phyloP scores from a whole-genome alignment of 2,329 filamentous ascomycete species.

The Chrysoporthe puriensis region DNA sequence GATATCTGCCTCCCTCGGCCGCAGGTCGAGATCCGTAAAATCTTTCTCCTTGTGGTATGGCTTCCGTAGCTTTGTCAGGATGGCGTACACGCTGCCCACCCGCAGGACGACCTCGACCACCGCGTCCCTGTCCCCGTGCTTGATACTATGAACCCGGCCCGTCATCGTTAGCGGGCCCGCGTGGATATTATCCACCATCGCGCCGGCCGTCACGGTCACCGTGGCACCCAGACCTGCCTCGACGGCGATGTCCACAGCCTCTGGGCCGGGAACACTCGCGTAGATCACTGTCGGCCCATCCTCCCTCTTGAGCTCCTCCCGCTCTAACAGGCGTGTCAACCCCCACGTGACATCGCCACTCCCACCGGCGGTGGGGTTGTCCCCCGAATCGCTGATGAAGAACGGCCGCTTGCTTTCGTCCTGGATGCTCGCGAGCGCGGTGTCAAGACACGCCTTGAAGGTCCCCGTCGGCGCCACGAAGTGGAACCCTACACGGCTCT shows the following conservation, averaged over 20 bases:
- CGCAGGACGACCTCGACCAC: slow-evolving; percentile 52
- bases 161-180: slow-evolving; percentile 54
- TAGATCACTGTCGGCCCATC: slow-evolving; percentile 52
- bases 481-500: slow-evolving; percentile 48
- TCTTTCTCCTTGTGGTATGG: slow-evolving; percentile 58
- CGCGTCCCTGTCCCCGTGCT: slow-evolving; percentile 53
- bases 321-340: slow-evolving; percentile 47
- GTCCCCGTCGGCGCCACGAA: slow-evolving; percentile 57
- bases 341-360: slow-evolving; percentile 59
- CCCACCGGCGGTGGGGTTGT: slow-evolving; percentile 59
- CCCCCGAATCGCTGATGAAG: slow-evolving; percentile 59
- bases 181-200: slow-evolving; percentile 52
- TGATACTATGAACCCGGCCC: slow-evolving; percentile 53
- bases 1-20: slow-evolving; percentile 50
- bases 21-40: slow-evolving; percentile 52
- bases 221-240: slow-evolving; percentile 49
- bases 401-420: slow-evolving; percentile 46
- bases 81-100: slow-evolving; percentile 54
- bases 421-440: slow-evolving; percentile 39
- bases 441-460: slow-evolving; percentile 50
- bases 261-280: slow-evolving; percentile 53
- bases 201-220: slow-evolving; percentile 55
- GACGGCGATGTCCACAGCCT: slow-evolving; percentile 46
- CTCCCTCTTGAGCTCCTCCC: slow-evolving; percentile 47
- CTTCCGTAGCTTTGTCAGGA: slow-evolving; percentile 55